Percentiles rank a stretch among this genome's conserved stretches.
phyloP scores from a whole-genome alignment of 2,329 filamentous ascomycete genomes.

The Cytospora paraplurivora region DNA sequence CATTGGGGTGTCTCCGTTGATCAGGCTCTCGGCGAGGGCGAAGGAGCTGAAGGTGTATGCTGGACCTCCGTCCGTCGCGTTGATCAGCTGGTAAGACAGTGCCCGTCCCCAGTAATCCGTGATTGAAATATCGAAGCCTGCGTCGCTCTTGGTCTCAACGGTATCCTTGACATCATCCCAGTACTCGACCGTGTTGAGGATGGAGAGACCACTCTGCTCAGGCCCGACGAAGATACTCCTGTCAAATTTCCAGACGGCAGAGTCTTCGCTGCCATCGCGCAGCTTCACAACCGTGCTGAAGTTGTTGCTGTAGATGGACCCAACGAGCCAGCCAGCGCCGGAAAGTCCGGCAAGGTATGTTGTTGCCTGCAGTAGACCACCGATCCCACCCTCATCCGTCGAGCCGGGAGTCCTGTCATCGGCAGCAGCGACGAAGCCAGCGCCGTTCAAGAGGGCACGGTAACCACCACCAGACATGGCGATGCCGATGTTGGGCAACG shows the following conservation, averaged over 20 bases:
- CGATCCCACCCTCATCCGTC: constrained; percentile 67
- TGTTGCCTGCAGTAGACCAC: constrained; percentile 76
- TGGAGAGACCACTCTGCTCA: constrained; percentile 31
- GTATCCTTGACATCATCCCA: constrained; percentile 59
- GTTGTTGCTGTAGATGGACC: constrained; percentile 83
- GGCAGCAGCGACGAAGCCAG: constrained; percentile 76
- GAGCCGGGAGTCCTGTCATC: constrained; percentile 70
- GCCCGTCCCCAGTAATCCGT: constrained; percentile 91
- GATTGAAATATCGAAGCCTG: constrained; percentile 68
- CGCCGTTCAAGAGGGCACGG: constrained; percentile 81
- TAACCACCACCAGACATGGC: constrained; percentile 85
- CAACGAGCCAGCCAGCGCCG: constrained; percentile 82
- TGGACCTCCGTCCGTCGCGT: constrained; percentile 72
- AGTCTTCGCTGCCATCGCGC: constrained; percentile 44
- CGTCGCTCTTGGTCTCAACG: constrained; percentile 62
- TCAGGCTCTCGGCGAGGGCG: constrained; percentile 47
- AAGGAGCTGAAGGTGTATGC: constrained; percentile 79
- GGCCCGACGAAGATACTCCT: constrained; percentile 41
- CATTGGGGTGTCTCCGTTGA: constrained; percentile 46
- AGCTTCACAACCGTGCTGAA: constrained; percentile 69
- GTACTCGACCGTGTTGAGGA: constrained; percentile 49
- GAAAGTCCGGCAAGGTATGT: constrained; percentile 83
- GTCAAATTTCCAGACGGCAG: constrained; percentile 40
- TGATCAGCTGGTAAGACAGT: constrained; percentile 83
- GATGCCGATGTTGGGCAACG: constrained; percentile 65